A percentile compares a stretch with the other conserved stretches of the same genome.
Conservation (phyloP, 208 protist species). For the Leishmania gerbilli region DNA sequence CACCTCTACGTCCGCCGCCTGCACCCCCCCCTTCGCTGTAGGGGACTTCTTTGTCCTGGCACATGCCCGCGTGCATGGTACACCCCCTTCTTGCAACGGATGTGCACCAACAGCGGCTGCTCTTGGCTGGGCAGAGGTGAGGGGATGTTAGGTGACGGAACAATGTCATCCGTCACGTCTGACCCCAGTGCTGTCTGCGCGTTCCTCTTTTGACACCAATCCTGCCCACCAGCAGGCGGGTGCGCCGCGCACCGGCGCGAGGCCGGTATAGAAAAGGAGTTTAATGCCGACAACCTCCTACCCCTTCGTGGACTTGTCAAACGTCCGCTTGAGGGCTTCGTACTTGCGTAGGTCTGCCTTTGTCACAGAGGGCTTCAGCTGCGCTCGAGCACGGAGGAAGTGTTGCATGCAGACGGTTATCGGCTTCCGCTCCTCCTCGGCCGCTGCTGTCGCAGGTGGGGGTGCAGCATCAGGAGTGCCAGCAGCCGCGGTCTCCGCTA, state of each 20-base stretch:
- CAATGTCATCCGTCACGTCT: neutral
- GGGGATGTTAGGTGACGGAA: neutral
- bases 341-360: conserved; percentile 73
- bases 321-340: conserved; percentile 72
- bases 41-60: too few relatives aligned
- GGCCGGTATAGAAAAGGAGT: neutral
- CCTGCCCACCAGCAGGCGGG: neutral
- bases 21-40: neutral
- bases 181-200: neutral
- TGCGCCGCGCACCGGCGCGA: neutral
- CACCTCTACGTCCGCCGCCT: neutral
- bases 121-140: neutral
- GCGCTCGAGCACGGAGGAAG: conserved; percentile 71
- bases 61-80: neutral
- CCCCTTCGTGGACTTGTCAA: conserved; percentile 23
- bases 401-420: conserved; percentile 73
- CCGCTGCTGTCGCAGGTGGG: neutral
- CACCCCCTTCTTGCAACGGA: neutral
- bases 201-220: neutral
- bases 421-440: neutral
- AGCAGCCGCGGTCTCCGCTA: neutral
- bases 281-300: neutral
- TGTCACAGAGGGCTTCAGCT: conserved; percentile 87
- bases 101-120: neutral
- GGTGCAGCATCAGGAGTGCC: neutral